Percentiles rank a stretch among this genome's conserved stretches.
phyloP scores from a whole-genome alignment of 2,329 filamentous ascomycete genomes.

The Cordyceps militaris region DNA sequence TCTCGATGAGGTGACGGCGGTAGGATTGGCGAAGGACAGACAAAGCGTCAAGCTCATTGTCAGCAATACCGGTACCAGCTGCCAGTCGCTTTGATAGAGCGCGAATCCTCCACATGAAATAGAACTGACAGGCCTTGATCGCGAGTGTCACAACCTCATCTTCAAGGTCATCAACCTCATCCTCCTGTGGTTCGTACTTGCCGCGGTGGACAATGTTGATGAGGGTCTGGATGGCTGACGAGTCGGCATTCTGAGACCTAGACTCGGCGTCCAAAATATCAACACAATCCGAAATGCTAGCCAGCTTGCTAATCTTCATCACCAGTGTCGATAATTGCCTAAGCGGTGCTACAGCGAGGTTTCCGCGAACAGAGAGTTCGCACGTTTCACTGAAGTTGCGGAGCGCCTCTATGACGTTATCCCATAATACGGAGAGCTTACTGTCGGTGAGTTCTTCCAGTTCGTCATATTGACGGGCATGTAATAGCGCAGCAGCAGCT shows the following conservation, averaged over 20 bases:
- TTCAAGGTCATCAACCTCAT: slow-evolving; percentile 68
- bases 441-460: slow-evolving; percentile 77
- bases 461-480: slow-evolving; percentile 80
- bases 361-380: slow-evolving; percentile 64
- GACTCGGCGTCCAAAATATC: slow-evolving; percentile 62
- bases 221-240: slow-evolving; percentile 59
- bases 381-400: slow-evolving; percentile 63
- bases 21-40: slow-evolving; percentile 49
- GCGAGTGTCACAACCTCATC: slow-evolving; percentile 70
- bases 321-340: slow-evolving; percentile 66
- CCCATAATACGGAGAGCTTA: slow-evolving; percentile 79
- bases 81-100: slow-evolving; percentile 49
- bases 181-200: slow-evolving; percentile 58
- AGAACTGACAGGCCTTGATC: slow-evolving; percentile 72
- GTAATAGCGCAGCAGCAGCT: slow-evolving; percentile 73
- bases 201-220: slow-evolving; percentile 68
- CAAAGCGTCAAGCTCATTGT: slow-evolving; percentile 54
- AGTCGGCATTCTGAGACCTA: slow-evolving; percentile 39
- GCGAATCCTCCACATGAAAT: slow-evolving; percentile 90
- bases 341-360: slow-evolving; percentile 58
- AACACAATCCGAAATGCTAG: slow-evolving; percentile 70
- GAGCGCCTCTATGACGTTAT: slow-evolving; percentile 69
- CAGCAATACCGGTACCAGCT: slow-evolving; percentile 47
- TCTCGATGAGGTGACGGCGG: slow-evolving; percentile 57
- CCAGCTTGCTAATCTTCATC: slow-evolving; percentile 72